Conservation (phyloP, 2,329 filamentous ascomycete genomes). For the Ambrosiella beaveri region DNA sequence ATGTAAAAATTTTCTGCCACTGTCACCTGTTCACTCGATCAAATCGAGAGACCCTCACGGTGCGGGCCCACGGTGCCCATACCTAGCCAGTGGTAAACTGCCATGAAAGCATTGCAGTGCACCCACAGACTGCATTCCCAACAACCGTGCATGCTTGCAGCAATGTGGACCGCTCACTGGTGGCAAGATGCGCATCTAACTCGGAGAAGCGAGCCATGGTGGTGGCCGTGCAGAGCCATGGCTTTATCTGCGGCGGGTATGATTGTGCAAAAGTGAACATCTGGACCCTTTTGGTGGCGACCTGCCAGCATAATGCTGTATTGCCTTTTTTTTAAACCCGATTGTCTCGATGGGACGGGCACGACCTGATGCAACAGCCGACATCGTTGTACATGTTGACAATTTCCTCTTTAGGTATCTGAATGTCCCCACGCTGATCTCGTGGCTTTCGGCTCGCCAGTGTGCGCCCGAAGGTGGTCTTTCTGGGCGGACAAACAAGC, state of each 20-base stretch:
- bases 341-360: too few relatives aligned
- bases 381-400: not conserved
- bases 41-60: not conserved
- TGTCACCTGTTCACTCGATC: too few relatives aligned
- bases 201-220: not conserved
- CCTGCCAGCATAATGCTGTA: not conserved
- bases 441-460: conserved; percentile 81
- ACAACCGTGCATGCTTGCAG: not conserved
- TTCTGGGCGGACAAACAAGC: conserved; percentile 86
- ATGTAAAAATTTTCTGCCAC: too few relatives aligned
- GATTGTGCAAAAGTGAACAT: not conserved
- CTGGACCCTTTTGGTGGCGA: not conserved
- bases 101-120: conserved; percentile 19
- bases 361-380: not conserved
- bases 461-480: conserved; percentile 85
- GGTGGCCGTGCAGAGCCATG: too few relatives aligned
- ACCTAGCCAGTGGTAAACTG: conserved; percentile 21
- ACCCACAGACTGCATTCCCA: not conserved
- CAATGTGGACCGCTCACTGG: not conserved
- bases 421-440: conserved; percentile 57
- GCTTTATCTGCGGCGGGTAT: too few relatives aligned
- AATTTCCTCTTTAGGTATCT: conserved; percentile 39
- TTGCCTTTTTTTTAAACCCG: too few relatives aligned
- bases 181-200: not conserved
- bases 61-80: not conserved